A percentile compares a stretch with the other conserved stretches of the same genome.
phyloP scores from a whole-genome alignment of 2,329 filamentous ascomycete species.

The Ceratocystis lukuohia region DNA sequence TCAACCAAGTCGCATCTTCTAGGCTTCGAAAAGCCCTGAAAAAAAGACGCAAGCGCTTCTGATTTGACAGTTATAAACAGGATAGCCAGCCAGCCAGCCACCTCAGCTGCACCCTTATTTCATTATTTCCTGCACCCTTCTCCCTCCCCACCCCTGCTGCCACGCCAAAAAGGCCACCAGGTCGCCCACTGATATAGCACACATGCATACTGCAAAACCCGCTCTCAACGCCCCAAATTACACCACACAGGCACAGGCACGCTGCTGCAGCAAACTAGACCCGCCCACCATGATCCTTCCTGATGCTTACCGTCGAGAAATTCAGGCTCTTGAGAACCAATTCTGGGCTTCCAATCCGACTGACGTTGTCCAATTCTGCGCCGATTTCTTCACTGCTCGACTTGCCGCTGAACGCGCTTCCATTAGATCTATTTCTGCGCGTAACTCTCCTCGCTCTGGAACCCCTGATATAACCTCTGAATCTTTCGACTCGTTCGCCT shows the following conservation, averaged over 20 bases:
- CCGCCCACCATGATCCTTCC: constrained; percentile 33
- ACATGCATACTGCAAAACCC: constrained; percentile 8
- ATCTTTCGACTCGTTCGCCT: constrained; percentile 16
- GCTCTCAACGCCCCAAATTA: constrained; percentile 3
- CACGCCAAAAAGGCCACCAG: neutral
- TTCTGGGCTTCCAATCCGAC: constrained; percentile 43
- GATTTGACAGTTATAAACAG: neutral
- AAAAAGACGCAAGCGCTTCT: constrained; percentile 8
- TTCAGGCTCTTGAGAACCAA: constrained; percentile 49
- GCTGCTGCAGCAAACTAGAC: neutral
- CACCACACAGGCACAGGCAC: constrained; percentile 8
- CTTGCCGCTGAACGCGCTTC: constrained; percentile 50
- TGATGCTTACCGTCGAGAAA: constrained; percentile 46
- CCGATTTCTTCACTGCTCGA: constrained; percentile 52
- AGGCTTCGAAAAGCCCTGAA: neutral
- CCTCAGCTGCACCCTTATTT: constrained; percentile 8
- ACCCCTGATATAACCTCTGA: constrained; percentile 16
- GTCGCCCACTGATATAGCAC: neutral
- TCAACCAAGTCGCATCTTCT: neutral
- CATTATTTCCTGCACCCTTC: neutral
- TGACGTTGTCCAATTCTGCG: constrained; percentile 58
- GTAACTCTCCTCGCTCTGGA: constrained; percentile 18
- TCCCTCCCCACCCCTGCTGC: constrained; percentile 6
- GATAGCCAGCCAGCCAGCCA: neutral
- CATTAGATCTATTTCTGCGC: constrained; percentile 15